A percentile compares a stretch with the other conserved stretches of the same genome.
These are phyloP conservation scores for Xerocomus spinulosus DNA, from an alignment of 768 basidiomycete species.

Conservation along the genomic window DNA sequence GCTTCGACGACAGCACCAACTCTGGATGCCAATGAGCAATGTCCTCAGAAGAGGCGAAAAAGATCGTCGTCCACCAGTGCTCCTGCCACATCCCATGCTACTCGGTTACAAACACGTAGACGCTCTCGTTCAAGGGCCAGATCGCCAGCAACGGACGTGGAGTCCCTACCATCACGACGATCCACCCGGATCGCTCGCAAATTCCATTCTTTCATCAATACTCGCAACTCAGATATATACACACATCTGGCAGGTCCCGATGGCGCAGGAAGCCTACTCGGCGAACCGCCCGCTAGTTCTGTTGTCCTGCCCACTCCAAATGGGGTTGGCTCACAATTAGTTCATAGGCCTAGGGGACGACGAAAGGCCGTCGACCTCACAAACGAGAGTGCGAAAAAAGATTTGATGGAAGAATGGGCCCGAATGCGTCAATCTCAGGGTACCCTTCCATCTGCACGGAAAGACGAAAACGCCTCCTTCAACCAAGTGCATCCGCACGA, in stretches of 20 bases:
- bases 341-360: constrained; percentile 13
- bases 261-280: constrained; percentile 6
- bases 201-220: constrained; percentile 11
- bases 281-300: constrained; percentile 3
- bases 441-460: constrained; percentile 11
- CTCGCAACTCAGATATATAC: constrained; percentile 26
- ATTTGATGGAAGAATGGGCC: constrained; percentile 30
- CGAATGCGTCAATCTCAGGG: constrained; percentile 29
- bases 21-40: constrained; percentile 2
- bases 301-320: not conserved
- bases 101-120: constrained; percentile 8
- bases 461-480: constrained; percentile 1
- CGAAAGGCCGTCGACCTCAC: constrained; percentile 12
- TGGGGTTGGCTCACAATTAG: constrained; percentile 1
- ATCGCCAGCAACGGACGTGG: constrained; percentile 9
- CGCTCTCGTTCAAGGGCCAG: constrained; percentile 17
- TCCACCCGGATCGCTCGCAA: constrained; percentile 22
- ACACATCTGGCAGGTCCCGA: constrained; percentile 23
- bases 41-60: constrained; percentile 19
- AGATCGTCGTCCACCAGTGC: constrained; percentile 20
- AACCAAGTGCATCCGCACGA: not conserved
- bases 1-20: not conserved
- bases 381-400: constrained; percentile 20
- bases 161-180: constrained; percentile 9
- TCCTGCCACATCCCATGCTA: constrained; percentile 8